Evolutionary conservation across 2,329 filamentous ascomycete genomes (phyloP).

Genomic region (Paecilomyces formosus): DNA sequence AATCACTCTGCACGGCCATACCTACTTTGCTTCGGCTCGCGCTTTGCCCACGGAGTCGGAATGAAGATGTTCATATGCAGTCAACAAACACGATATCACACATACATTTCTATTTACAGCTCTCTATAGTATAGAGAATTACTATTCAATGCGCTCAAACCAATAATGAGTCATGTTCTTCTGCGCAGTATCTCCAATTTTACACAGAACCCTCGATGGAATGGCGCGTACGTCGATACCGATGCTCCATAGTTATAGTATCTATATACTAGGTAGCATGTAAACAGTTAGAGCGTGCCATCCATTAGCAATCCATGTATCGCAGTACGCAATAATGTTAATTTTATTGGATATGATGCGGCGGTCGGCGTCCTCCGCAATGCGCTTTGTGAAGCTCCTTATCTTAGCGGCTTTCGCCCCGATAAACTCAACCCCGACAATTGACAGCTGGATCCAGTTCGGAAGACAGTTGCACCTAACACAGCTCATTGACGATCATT

Average conservation of each 20-base stretch:
- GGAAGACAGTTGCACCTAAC: neutral
- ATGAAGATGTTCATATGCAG: neutral
- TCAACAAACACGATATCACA: neutral
- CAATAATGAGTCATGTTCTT: too few species aligned
- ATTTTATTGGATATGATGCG: neutral
- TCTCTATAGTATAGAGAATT: neutral
- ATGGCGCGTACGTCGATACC: too few species aligned
- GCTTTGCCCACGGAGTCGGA: neutral
- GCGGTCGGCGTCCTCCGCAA: neutral
- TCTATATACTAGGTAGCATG: too few species aligned
- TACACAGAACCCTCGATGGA: neutral
- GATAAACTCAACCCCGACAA: neutral
- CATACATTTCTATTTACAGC: neutral
- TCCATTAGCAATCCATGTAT: too few species aligned
- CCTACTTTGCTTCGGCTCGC: conserved; percentile 57
- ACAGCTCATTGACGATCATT: neutral
- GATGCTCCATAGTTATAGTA: too few species aligned
- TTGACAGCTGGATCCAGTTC: neutral
- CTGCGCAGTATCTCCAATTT: neutral
- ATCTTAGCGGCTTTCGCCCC: neutral
- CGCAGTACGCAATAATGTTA: too few species aligned
- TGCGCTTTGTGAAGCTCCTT: neutral
- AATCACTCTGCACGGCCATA: conserved; percentile 57
- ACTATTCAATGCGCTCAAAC: too few species aligned
- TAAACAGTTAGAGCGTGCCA: too few species aligned